Evolutionary conservation across 805 yeast species (phyloP).

Genomic region (Metschnikowia vanudenii): DNA sequence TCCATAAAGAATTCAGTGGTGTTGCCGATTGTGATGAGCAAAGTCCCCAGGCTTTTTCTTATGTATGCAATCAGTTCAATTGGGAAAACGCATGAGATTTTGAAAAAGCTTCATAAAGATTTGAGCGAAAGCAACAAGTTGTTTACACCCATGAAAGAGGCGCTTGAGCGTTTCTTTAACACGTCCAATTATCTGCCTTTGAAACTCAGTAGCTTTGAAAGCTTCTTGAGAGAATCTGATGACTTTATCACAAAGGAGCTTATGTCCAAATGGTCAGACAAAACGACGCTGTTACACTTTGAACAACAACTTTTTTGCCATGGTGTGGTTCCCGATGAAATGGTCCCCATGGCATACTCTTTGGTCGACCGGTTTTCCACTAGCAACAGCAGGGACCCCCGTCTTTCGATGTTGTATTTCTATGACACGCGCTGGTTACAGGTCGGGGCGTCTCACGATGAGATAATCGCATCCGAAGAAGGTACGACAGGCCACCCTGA

Average conservation of each 20-base stretch:
- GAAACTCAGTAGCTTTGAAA: constrained; percentile 55
- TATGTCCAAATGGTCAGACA: constrained; percentile 17
- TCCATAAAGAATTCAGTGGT: constrained; percentile 42
- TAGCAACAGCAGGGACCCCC: constrained; percentile 43
- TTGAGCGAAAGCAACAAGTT: constrained; percentile 39
- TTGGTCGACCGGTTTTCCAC: constrained; percentile 49
- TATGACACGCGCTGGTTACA: constrained; percentile 68
- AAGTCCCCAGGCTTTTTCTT: constrained; percentile 67
- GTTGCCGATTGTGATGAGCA: constrained; percentile 60
- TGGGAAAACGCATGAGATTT: constrained; percentile 56
- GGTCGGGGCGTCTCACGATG: constrained; percentile 25
- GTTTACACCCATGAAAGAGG: constrained; percentile 51
- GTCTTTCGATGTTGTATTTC: constrained; percentile 55
- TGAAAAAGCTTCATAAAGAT: constrained; percentile 56
- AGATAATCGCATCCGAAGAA: neutral
- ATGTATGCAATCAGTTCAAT: constrained; percentile 66
- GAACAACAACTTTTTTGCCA: constrained; percentile 63
- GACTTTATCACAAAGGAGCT: constrained; percentile 31
- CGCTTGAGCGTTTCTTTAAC: constrained; percentile 49
- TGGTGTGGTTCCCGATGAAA: constrained; percentile 54
- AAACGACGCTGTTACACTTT: constrained; percentile 34
- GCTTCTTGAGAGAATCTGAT: constrained; percentile 60
- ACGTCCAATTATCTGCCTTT: constrained; percentile 52
- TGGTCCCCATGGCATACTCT: constrained; percentile 39
- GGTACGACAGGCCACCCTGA: neutral